phyloP scores from a whole-genome alignment of 176 grass and related monocot genomes.

The Eragrostis curvula region DNA sequence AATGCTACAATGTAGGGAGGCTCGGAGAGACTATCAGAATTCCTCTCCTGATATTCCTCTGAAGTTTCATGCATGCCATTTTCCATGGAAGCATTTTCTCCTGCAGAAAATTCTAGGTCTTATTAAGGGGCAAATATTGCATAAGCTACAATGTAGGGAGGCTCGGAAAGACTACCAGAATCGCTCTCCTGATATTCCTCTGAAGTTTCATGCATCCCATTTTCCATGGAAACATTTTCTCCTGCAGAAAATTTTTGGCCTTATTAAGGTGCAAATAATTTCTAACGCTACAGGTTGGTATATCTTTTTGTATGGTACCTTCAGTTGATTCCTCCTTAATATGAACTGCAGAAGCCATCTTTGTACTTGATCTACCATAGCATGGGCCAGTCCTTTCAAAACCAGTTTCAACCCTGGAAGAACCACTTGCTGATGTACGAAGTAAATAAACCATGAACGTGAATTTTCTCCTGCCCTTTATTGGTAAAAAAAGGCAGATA shows the following conservation, averaged over 20 bases:
- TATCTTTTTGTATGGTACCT: neutral
- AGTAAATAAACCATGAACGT: constrained; percentile 43
- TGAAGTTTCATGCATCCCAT: neutral
- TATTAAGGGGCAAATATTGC: no score
- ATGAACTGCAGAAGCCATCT: neutral
- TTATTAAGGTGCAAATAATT: constrained; percentile 3
- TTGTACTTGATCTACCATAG: neutral
- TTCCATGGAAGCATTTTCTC: no score
- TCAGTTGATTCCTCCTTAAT: neutral
- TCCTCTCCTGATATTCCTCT: no score
- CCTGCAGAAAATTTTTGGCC: neutral
- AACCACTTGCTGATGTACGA: neutral
- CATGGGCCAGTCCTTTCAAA: neutral
- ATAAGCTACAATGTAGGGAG: no score
- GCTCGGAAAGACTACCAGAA: neutral
- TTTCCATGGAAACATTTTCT: constrained; percentile 32
- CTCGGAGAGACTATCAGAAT: neutral
- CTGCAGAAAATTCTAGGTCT: no score
- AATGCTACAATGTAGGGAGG: neutral
- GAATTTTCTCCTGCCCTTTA: neutral
- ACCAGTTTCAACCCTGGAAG: neutral
- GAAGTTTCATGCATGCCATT: no score
- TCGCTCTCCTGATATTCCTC: no score
- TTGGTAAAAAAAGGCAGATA: constrained; percentile 28
- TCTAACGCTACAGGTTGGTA: neutral